Conservation (phyloP, 2,329 filamentous ascomycete genomes). For the Fusarium sp. region DNA sequence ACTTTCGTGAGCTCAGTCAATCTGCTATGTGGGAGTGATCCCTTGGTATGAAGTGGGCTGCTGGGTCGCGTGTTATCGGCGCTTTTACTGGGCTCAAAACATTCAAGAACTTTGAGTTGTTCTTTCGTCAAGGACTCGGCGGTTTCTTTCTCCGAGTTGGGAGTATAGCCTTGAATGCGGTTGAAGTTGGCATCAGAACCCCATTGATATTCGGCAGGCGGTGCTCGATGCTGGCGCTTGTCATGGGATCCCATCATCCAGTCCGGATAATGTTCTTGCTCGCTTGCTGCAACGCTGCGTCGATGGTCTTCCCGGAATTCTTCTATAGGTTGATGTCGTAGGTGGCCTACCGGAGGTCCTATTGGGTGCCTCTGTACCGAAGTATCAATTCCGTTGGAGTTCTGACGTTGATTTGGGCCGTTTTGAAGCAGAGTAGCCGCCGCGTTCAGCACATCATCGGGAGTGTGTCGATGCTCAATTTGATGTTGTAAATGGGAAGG, state of each 20-base stretch:
- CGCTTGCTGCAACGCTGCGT: constrained; percentile 44
- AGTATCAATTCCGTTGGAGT: constrained; percentile 41
- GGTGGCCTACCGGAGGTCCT: constrained; percentile 52
- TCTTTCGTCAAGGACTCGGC: constrained; percentile 65
- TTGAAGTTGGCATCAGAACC: constrained; percentile 75
- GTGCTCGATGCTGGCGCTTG: constrained; percentile 46
- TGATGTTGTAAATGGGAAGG: constrained; percentile 41
- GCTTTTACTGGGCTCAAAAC: constrained; percentile 67
- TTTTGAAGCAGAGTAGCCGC: constrained; percentile 64
- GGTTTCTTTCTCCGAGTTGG: constrained; percentile 65
- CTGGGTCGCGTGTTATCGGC: constrained; percentile 67
- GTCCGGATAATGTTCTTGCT: constrained; percentile 53
- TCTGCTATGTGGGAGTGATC: constrained; percentile 19
- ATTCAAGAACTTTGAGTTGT: constrained; percentile 65
- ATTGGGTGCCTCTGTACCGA: constrained; percentile 40
- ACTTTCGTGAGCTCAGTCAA: constrained; percentile 42
- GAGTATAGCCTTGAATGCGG: constrained; percentile 65
- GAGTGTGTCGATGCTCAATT: constrained; percentile 46
- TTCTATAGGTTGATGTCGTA: constrained; percentile 55
- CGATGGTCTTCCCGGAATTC: constrained; percentile 55
- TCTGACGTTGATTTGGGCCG: constrained; percentile 43
- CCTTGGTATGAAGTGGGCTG: constrained; percentile 57
- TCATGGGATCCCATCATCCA: constrained; percentile 53
- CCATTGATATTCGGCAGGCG: constrained; percentile 66
- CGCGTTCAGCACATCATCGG: constrained; percentile 65